These are phyloP conservation scores for Didymella arachidicola DNA, from an alignment of 2,329 filamentous ascomycete species.

Conservation along the genomic window DNA sequence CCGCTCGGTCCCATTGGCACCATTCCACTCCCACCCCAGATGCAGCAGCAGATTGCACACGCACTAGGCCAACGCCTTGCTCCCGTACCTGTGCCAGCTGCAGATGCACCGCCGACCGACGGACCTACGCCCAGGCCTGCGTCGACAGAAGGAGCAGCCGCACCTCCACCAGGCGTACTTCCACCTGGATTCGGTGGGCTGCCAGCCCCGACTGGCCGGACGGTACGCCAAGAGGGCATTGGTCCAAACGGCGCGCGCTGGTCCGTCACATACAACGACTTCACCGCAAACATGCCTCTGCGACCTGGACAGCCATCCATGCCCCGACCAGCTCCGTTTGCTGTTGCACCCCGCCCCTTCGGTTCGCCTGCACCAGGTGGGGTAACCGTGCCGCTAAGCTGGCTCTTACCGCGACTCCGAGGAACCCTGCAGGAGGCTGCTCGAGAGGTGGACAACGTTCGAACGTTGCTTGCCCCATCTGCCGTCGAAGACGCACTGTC, in stretches of 20 bases:
- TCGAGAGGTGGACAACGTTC: conserved; percentile 45
- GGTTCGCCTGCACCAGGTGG: conserved; percentile 25
- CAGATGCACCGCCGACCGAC: conserved; percentile 2
- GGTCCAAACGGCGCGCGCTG: conserved; percentile 62
- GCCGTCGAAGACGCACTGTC: conserved; percentile 22
- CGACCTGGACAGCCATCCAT: conserved; percentile 35
- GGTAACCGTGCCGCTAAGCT: conserved; percentile 24
- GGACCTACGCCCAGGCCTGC: conserved; percentile 1
- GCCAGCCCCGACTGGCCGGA: conserved; percentile 46
- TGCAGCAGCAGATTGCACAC: conserved; percentile 38
- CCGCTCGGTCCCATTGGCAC: conserved; percentile 21
- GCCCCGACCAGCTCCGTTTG: conserved; percentile 35
- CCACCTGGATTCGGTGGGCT: neutral
- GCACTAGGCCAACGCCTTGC: conserved; percentile 31
- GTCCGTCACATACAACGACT: conserved; percentile 62
- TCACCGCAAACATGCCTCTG: conserved; percentile 39
- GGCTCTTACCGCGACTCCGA: conserved; percentile 33
- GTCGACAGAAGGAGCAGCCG: neutral
- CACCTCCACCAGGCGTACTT: neutral
- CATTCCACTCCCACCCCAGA: conserved; percentile 32
- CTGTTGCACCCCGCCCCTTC: conserved; percentile 27
- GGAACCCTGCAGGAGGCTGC: conserved; percentile 36
- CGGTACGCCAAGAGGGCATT: conserved; percentile 59
- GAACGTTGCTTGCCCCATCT: conserved; percentile 26
- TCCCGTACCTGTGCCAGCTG: conserved; percentile 12